Conservation (phyloP, 1,139 yeast genomes). For the Hemisphaericaspora subhashii region DNA sequence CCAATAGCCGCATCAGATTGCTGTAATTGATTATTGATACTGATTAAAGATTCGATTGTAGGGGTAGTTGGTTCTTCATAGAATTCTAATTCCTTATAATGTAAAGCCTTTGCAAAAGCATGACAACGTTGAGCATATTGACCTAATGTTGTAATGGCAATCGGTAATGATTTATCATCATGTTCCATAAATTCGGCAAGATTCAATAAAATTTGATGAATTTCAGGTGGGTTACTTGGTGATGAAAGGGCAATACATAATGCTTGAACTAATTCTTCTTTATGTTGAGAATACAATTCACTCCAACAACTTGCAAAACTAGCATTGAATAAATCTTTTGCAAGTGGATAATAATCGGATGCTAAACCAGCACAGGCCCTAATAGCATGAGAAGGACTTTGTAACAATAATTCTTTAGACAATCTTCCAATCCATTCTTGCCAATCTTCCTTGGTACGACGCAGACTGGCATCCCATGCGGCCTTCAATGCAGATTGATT, state of each 20-base stretch:
- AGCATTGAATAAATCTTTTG: constrained; percentile 89
- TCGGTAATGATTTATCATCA: constrained; percentile 91
- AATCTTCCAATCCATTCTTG: constrained; percentile 93
- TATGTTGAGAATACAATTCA: constrained; percentile 87
- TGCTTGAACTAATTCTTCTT: constrained; percentile 84
- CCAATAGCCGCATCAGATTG: constrained; percentile 99
- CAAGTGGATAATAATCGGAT: constrained; percentile 82
- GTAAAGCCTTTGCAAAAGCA: constrained; percentile 96
- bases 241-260: constrained; percentile 86
- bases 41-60: constrained; percentile 87
- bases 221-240: constrained; percentile 93
- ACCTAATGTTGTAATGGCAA: constrained; percentile 84
- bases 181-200: constrained; percentile 97
- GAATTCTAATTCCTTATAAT: constrained; percentile 92
- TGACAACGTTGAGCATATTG: constrained; percentile 94
- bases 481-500: constrained; percentile 73
- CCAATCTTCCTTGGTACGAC: constrained; percentile 95
- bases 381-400: constrained; percentile 92
- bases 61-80: constrained; percentile 91
- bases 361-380: constrained; percentile 94
- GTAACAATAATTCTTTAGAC: constrained; percentile 82
- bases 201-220: constrained; percentile 83
- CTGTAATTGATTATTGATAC: constrained; percentile 90
- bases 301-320: constrained; percentile 97
- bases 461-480: constrained; percentile 91